Base-by-base conservation (phyloP, 108 stramenopile species). In the Fragilariopsis cylindrus region DNA sequence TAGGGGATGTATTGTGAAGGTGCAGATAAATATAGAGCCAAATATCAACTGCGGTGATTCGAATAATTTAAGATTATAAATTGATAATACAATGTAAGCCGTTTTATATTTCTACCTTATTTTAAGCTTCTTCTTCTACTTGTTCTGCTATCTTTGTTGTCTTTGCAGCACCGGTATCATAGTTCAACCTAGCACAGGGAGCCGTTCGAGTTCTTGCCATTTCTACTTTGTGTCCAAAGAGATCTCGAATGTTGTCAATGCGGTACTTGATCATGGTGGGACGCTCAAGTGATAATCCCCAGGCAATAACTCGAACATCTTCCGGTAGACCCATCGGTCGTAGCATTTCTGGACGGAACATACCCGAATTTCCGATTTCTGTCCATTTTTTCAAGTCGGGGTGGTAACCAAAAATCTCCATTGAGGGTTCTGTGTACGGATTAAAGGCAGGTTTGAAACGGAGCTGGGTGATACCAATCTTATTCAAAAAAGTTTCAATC, bases 201-300 rank as follows among this genome's bases (percentile, higher is more conserved):
- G 97, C 97, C 44, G 89, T 94, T 79, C 84, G 86, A 47, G 97
- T 97, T 74, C 94, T 88, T 21, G 87, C 94, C 82, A 99, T 78
- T 79, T 97, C 97, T 40, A 98, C 98, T 90, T 99, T 99, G 87
- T 99, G 99, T 53, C 99, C 99, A 82, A 99, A 99, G 74, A 99
- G 91, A 77, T 99, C 97, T 42, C 98, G 90, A 84, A 99, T 99
- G 80, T 99, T 99, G 50, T 92, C 93, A 76, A 99, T 97, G 47
- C 98, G 84, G 82, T 99, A 99, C 84, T 99, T 99, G 90, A 99
- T 99, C 99, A 99, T 99, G 41, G 99, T 99, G 18, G 99, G 99
- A 39, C 99, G 86, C 83, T 99, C 99, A 68, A 99, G 84, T 43
- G 96, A 96, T 67, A 99, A 84, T 12, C 99, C 99, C 99, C 99